Conservation (phyloP, 108 stramenopile genomes). For the Pseudonitzschia multiseries region DNA sequence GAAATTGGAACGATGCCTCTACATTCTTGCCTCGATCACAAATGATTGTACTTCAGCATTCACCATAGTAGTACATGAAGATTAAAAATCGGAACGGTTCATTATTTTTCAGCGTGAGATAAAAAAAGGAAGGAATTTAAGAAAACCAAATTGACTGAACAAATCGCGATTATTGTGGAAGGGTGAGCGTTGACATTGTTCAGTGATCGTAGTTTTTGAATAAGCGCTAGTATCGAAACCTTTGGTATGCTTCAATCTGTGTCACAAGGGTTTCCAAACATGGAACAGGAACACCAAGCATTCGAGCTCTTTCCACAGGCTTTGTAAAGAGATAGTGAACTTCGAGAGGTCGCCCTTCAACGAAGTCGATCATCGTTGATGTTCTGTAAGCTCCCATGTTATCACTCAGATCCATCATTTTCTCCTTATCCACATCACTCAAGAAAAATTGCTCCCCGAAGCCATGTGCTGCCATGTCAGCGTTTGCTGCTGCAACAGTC, state of each 20-base stretch:
- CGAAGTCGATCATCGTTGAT: constrained; percentile 78
- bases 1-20: no score
- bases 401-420: constrained; percentile 73
- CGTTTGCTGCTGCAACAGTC: constrained; percentile 78
- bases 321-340: constrained; percentile 77
- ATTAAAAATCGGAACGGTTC: no score
- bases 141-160: no score
- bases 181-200: no score
- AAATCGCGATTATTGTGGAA: no score
- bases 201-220: no score
- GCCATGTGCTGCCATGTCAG: constrained; percentile 59
- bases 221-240: constrained; percentile 14
- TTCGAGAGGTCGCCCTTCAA: constrained; percentile 76
- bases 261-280: constrained; percentile 72
- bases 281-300: constrained; percentile 58
- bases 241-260: constrained; percentile 68
- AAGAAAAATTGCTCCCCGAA: constrained; percentile 27
- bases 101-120: no score
- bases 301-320: constrained; percentile 66
- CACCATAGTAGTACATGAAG: no score
- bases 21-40: no score
- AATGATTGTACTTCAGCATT: no score
- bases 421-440: constrained; percentile 43
- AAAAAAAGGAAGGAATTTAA: no score
- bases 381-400: constrained; percentile 82